A percentile compares a stretch with the other conserved stretches of the same genome.
Evolutionary conservation across 1,139 yeast species (phyloP).

Genomic region (Magnusiomyces tetraspermus): DNA sequence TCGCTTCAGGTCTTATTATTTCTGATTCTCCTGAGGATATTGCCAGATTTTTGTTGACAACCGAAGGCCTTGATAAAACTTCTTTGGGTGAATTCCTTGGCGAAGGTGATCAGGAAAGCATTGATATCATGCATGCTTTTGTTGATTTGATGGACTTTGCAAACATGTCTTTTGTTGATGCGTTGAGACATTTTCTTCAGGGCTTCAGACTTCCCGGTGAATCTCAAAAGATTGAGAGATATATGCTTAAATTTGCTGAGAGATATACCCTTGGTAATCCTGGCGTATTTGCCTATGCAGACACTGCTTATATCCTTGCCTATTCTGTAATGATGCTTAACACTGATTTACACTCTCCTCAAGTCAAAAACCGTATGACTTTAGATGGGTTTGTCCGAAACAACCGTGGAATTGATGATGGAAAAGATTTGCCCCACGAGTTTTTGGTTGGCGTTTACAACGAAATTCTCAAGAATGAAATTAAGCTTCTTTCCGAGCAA

Average conservation of each 20-base stretch:
- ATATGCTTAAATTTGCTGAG: constrained; percentile 94
- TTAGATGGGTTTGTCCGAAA: constrained; percentile 75
- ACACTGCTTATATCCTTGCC: constrained; percentile 84
- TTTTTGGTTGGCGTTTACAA: constrained; percentile 57
- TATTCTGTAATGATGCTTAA: constrained; percentile 90
- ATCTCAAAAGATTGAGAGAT: constrained; percentile 94
- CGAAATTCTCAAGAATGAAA: constrained; percentile 76
- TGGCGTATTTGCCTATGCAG: constrained; percentile 76
- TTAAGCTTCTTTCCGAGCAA: constrained; percentile 85
- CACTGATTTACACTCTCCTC: constrained; percentile 88
- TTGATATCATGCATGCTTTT: constrained; percentile 85
- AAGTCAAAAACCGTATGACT: constrained; percentile 78
- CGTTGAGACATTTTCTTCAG: constrained; percentile 76
- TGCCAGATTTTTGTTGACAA: constrained; percentile 63
- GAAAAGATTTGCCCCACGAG: constrained; percentile 70
- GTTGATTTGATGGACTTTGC: constrained; percentile 81
- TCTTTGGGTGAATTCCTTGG: constrained; percentile 88
- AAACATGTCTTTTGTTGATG: constrained; percentile 64
- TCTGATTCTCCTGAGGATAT: constrained; percentile 55
- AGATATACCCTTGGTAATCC: constrained; percentile 85
- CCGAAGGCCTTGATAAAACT: constrained; percentile 78
- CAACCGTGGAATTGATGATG: constrained; percentile 91
- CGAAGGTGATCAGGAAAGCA: constrained; percentile 71
- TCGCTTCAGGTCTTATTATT: constrained; percentile 53
- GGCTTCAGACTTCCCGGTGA: constrained; percentile 94